Percentiles rank a stretch among this genome's conserved stretches.
Evolutionary conservation across 1,284 basidiomycete species (phyloP).

Genomic region (Mycena citricolor): DNA sequence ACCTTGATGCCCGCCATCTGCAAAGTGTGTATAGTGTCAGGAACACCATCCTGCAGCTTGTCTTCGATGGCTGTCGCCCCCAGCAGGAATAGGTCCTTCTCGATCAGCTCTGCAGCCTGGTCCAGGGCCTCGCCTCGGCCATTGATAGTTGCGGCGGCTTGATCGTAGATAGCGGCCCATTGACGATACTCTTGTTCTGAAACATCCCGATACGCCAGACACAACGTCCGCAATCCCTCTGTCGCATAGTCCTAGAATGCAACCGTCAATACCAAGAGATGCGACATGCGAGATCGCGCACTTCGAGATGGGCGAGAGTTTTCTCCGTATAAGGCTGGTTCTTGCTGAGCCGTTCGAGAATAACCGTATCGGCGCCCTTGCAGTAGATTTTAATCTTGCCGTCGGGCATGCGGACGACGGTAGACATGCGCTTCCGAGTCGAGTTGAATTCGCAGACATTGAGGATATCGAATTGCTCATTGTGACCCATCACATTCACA

Average conservation of each 20-base stretch:
- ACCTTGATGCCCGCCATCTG: constrained; percentile 99
- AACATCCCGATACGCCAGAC: constrained; percentile 91
- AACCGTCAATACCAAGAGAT: too few species aligned
- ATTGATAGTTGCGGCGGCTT: constrained; percentile 91
- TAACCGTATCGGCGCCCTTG: constrained; percentile 98
- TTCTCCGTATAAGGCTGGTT: constrained; percentile 86
- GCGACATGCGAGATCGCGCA: constrained; percentile 33
- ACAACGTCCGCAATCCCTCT: constrained; percentile 95
- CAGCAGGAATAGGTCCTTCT: constrained; percentile 88
- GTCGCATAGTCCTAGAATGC: constrained; percentile 95
- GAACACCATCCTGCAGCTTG: constrained; percentile 97
- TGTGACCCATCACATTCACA: constrained; percentile 74
- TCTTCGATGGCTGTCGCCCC: constrained; percentile 99
- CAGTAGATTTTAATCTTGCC: constrained; percentile 94
- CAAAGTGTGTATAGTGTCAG: constrained; percentile 95
- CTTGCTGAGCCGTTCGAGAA: constrained; percentile 81
- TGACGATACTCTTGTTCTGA: constrained; percentile 87
- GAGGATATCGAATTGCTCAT: constrained; percentile 86
- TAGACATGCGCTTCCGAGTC: constrained; percentile 97
- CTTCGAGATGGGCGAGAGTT: constrained; percentile 90
- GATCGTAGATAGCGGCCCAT: constrained; percentile 87
- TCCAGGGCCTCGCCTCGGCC: constrained; percentile 94
- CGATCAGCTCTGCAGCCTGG: constrained; percentile 92
- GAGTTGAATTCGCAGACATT: constrained; percentile 99
- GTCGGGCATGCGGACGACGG: constrained; percentile 84